Conservation (phyloP, 2,329 filamentous ascomycete genomes). For the Scedosporium aurantiacum region DNA sequence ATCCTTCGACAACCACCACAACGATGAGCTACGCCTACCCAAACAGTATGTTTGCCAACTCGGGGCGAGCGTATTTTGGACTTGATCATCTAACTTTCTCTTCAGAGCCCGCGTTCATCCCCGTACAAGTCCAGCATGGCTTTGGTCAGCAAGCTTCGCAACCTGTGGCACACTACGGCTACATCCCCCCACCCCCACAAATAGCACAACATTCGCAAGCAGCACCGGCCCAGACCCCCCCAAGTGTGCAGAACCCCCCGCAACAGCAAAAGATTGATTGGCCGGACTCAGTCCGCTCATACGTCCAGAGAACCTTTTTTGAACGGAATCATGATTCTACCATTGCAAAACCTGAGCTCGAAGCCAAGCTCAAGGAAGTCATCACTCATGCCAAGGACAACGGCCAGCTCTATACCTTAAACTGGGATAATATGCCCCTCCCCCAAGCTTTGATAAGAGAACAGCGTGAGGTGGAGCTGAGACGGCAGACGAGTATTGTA, state of each 20-base stretch:
- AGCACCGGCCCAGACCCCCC: conserved; percentile 17
- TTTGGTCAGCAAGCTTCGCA: conserved; percentile 31
- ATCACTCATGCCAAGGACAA: conserved; percentile 73
- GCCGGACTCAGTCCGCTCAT: conserved; percentile 71
- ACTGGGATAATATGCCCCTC: conserved; percentile 76
- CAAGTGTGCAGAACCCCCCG: conserved; percentile 16
- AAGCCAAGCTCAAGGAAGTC: conserved; percentile 71
- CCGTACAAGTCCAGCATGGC: conserved; percentile 51
- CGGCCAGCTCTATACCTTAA: conserved; percentile 57
- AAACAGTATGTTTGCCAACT: conserved; percentile 21
- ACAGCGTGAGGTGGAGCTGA: conserved; percentile 47
- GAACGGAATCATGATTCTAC: conserved; percentile 55
- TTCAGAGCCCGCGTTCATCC: conserved; percentile 44
- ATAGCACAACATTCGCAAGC: conserved; percentile 12
- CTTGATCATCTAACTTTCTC: background rate
- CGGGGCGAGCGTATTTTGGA: background rate
- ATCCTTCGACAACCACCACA: conserved; percentile 22
- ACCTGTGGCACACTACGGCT: conserved; percentile 16
- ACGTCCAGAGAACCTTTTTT: conserved; percentile 83
- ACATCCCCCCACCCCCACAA: conserved; percentile 16
- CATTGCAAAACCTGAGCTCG: conserved; percentile 60
- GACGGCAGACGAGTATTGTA: conserved; percentile 26
- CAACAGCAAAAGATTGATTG: conserved; percentile 58
- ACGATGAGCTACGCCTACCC: conserved; percentile 23
- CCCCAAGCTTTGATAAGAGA: conserved; percentile 74